Evolutionary conservation across 495 filamentous ascomycete genomes (phyloP).

Genomic region (Annulohypoxylon stygium): DNA sequence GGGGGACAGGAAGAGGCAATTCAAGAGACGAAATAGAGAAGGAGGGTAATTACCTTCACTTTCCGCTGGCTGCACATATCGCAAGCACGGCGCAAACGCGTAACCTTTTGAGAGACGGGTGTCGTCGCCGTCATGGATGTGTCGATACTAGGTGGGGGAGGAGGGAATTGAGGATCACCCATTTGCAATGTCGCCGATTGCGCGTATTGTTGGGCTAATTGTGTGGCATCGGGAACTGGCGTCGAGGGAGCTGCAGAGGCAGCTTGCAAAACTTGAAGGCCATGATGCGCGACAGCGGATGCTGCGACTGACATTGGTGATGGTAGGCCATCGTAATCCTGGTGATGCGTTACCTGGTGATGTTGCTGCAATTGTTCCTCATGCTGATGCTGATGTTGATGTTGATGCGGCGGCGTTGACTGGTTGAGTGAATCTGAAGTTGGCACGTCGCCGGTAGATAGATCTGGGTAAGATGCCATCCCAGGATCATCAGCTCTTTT

Average conservation of each 20-base stretch:
- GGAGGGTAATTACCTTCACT: constrained; percentile 73
- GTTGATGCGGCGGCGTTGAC: constrained; percentile 24
- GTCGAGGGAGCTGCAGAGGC: constrained; percentile 51
- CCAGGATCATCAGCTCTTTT: constrained; percentile 21
- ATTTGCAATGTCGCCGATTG: constrained; percentile 49
- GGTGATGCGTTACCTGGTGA: background rate
- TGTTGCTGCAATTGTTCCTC: background rate
- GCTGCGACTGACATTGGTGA: constrained; percentile 39
- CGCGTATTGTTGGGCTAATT: constrained; percentile 49
- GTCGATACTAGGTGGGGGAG: constrained; percentile 14
- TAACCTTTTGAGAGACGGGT: constrained; percentile 52
- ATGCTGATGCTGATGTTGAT: constrained; percentile 1
- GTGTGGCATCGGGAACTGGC: constrained; percentile 33
- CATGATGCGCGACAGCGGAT: constrained; percentile 57
- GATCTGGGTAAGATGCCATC: constrained; percentile 50
- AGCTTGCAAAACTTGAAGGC: constrained; percentile 60
- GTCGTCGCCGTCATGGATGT: background rate
- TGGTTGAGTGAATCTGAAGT: constrained; percentile 1
- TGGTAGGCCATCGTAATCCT: constrained; percentile 39
- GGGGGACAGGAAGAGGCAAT: constrained; percentile 5
- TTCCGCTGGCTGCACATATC: constrained; percentile 88
- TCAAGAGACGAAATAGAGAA: background rate
- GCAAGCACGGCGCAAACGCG: constrained; percentile 81
- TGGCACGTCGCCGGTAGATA: constrained; percentile 26
- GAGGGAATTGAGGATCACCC: constrained; percentile 35